Evolutionary conservation across 768 basidiomycete species (phyloP).

Genomic region (Mycena galericulata): DNA sequence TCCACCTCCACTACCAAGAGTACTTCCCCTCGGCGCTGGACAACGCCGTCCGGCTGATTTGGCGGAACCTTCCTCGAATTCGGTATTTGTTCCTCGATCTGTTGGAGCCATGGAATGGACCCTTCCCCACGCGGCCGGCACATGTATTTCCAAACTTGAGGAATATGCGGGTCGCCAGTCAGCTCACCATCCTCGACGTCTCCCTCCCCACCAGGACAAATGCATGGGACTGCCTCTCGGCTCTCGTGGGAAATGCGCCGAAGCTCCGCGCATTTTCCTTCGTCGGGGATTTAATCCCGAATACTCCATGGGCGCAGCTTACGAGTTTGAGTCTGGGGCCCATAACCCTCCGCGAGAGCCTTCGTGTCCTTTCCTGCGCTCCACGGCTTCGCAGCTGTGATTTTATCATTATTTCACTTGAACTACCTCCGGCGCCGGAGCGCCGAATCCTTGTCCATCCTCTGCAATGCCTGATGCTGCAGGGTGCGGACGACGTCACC

Average conservation of each 20-base stretch:
- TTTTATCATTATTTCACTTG: not conserved
- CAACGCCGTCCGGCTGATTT: not conserved
- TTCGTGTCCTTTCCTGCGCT: not conserved
- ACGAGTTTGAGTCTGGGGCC: not conserved
- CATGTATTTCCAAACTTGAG: not conserved
- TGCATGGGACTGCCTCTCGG: slow-evolving; percentile 21
- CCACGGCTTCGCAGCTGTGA: not conserved
- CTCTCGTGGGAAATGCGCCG: not conserved
- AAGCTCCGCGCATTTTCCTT: not conserved
- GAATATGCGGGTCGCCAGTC: not conserved
- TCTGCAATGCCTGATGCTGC: not conserved
- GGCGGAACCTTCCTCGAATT: not conserved
- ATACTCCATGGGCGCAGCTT: slow-evolving; percentile 8
- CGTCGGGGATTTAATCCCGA: not conserved
- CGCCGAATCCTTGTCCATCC: not conserved
- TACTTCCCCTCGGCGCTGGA: slow-evolving; percentile 1
- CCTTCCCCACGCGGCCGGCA: not conserved
- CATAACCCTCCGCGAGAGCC: not conserved
- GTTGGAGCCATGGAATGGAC: not conserved
- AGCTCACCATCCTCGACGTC: not conserved
- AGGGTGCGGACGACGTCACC: not conserved
- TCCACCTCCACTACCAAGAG: not conserved
- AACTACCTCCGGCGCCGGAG: not conserved
- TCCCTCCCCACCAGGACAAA: not conserved
- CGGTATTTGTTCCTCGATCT: slow-evolving; percentile 2